Percentiles rank a stretch among this genome's conserved stretches.
phyloP scores from a whole-genome alignment of 176 grass and related monocot species.

The Phragmites australis region DNA sequence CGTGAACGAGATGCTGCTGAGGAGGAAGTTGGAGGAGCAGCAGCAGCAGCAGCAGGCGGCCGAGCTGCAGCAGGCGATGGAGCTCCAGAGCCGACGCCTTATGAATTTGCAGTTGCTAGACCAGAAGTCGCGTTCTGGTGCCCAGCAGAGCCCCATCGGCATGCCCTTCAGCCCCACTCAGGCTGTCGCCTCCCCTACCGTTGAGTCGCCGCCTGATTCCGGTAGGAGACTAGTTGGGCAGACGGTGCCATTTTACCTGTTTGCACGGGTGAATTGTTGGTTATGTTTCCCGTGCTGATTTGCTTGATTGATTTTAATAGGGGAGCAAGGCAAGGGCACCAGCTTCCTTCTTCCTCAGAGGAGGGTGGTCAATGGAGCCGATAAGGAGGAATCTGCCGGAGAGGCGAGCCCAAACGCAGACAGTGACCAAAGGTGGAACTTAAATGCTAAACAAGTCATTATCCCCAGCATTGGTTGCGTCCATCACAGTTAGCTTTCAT shows the following conservation, averaged over 20 bases:
- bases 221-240: conserved; percentile 38
- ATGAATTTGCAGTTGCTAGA: conserved; percentile 76
- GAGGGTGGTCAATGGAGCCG: conserved; percentile 58
- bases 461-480: conserved; percentile 29
- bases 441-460: conserved; percentile 38
- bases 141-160: conserved; percentile 31
- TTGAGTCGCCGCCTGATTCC: conserved; percentile 41
- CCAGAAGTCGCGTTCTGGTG: conserved; percentile 47
- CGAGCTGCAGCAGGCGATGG: conserved; percentile 87
- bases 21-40: conserved; percentile 93
- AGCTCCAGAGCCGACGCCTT: conserved; percentile 77
- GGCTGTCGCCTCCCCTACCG: not conserved
- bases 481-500: conserved; percentile 49
- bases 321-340: conserved; percentile 39
- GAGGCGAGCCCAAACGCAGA: conserved; percentile 72
- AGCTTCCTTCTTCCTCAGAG: conserved; percentile 48
- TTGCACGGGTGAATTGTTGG: not conserved
- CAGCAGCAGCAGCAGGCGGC: conserved; percentile 66
- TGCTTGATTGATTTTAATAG: not conserved
- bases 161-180: conserved; percentile 38
- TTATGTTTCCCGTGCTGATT: not conserved
- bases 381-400: conserved; percentile 84
- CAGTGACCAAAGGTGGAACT: conserved; percentile 82
- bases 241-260: not conserved
- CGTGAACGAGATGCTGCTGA: conserved; percentile 65